These are phyloP conservation scores for Mucor irregularis DNA, from an alignment of 371 early-diverging fungal genomes.

Conservation along the genomic window DNA sequence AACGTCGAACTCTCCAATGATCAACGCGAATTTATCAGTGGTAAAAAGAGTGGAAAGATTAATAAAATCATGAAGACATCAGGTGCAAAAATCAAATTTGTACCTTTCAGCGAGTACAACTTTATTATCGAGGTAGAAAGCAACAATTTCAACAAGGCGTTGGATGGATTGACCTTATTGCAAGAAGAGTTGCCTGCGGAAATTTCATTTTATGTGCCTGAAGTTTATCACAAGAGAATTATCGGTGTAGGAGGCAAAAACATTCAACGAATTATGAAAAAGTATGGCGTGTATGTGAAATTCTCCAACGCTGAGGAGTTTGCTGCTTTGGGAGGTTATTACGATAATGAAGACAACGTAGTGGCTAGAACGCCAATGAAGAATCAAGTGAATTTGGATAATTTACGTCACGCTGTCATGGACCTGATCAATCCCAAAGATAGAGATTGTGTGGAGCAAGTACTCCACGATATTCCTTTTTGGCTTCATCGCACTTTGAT, in stretches of 20 bases:
- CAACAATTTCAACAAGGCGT: constrained; percentile 51
- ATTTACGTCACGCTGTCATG: constrained; percentile 71
- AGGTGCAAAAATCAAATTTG: constrained; percentile 54
- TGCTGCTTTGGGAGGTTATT: constrained; percentile 76
- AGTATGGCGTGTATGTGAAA: constrained; percentile 93
- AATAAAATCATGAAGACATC: constrained; percentile 83
- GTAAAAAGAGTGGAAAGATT: constrained; percentile 95
- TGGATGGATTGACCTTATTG: constrained; percentile 71
- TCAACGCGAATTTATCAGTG: constrained; percentile 89
- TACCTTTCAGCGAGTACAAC: constrained; percentile 71
- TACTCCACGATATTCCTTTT: constrained; percentile 42
- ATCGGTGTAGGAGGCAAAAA: constrained; percentile 95
- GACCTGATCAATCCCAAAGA: constrained; percentile 69
- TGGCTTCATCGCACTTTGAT: constrained; percentile 50
- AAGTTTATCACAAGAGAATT: constrained; percentile 89
- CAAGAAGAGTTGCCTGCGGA: constrained; percentile 88
- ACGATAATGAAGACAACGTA: constrained; percentile 82
- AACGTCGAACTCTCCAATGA: constrained; percentile 77
- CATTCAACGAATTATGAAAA: constrained; percentile 95
- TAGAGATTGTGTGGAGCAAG: constrained; percentile 45
- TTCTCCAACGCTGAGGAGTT: constrained; percentile 85
- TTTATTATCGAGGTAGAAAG: constrained; percentile 75
- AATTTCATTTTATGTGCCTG: constrained; percentile 86
- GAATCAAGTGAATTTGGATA: constrained; percentile 69
- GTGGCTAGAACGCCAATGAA: constrained; percentile 89